Conservation (phyloP, 208 protist genomes). For the Crithidia acanthocephali region DNA sequence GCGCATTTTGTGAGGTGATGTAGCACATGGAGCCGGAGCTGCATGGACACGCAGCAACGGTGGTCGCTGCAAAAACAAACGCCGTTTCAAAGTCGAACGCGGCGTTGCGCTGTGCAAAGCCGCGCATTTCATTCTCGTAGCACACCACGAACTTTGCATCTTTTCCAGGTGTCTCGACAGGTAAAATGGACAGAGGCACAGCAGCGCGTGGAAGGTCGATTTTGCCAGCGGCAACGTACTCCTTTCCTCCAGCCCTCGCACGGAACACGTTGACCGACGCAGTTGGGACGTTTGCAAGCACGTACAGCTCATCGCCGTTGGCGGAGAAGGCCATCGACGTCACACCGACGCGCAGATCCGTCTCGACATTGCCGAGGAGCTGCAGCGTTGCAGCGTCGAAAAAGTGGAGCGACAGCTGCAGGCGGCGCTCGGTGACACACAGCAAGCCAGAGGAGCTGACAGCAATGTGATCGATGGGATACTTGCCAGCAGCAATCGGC, state of each 20-base stretch:
- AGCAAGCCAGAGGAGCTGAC: constrained; percentile 39
- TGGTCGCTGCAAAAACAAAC: constrained; percentile 1
- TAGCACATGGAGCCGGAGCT: constrained; percentile 13
- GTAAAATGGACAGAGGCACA: constrained; percentile 3
- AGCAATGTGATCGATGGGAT: constrained; percentile 55
- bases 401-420: constrained; percentile 60
- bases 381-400: constrained; percentile 51
- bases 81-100: background rate
- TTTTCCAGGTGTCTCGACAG: background rate
- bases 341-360: constrained; percentile 54
- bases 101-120: constrained; percentile 8
- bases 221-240: constrained; percentile 18
- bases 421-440: constrained; percentile 59
- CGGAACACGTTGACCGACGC: constrained; percentile 46
- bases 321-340: constrained; percentile 58
- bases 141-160: constrained; percentile 2
- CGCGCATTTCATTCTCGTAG: constrained; percentile 10
- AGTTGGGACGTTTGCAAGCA: constrained; percentile 47
- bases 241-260: constrained; percentile 4
- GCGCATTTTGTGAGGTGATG: background rate
- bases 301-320: constrained; percentile 53
- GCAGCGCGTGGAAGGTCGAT: constrained; percentile 6
- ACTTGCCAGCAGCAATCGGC: constrained; percentile 46
- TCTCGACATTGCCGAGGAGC: constrained; percentile 42
- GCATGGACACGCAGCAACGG: background rate